A percentile compares a stretch with the other conserved stretches of the same genome.
phyloP scores from a whole-genome alignment of 2,329 filamentous ascomycete species.

The Ophiostoma piceae region DNA sequence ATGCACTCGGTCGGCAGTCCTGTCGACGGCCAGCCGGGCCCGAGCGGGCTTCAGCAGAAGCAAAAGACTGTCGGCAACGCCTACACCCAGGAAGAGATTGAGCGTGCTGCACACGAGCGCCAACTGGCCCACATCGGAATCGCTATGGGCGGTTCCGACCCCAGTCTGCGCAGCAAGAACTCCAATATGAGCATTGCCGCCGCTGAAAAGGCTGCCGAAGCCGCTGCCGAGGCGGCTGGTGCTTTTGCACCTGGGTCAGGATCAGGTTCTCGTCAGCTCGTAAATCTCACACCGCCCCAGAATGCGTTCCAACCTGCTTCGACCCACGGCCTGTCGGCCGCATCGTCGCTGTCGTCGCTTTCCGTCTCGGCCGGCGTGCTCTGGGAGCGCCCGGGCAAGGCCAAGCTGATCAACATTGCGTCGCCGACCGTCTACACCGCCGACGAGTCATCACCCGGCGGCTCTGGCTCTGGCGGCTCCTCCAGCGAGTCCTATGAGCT shows the following conservation, averaged over 20 bases:
- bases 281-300: neutral
- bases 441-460: slow-evolving; percentile 15
- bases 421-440: neutral
- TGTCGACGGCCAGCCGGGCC: neutral
- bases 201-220: neutral
- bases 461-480: slow-evolving; percentile 27
- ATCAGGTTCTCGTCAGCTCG: neutral
- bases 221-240: neutral
- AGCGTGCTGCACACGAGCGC: slow-evolving; percentile 30
- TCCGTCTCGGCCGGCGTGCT: slow-evolving; percentile 19
- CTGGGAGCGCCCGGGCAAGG: slow-evolving; percentile 33
- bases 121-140: slow-evolving; percentile 37
- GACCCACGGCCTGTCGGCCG: neutral
- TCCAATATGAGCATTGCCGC: slow-evolving; percentile 31
- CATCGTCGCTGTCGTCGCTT: slow-evolving; percentile 20
- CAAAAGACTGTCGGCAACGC: neutral
- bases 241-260: neutral
- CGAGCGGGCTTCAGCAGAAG: neutral
- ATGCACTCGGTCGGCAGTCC: slow-evolving; percentile 17
- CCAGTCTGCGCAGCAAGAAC: slow-evolving; percentile 32
- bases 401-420: slow-evolving; percentile 33
- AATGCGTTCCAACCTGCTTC: neutral
- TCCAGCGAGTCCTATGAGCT: slow-evolving; percentile 46
- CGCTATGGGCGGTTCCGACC: slow-evolving; percentile 40
- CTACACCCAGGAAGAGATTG: slow-evolving; percentile 29